Evolutionary conservation across 805 yeast species (phyloP), one percentile per base, ranked within the genome.

Genomic region (Wickerhamomyces hampshirensis): DNA sequence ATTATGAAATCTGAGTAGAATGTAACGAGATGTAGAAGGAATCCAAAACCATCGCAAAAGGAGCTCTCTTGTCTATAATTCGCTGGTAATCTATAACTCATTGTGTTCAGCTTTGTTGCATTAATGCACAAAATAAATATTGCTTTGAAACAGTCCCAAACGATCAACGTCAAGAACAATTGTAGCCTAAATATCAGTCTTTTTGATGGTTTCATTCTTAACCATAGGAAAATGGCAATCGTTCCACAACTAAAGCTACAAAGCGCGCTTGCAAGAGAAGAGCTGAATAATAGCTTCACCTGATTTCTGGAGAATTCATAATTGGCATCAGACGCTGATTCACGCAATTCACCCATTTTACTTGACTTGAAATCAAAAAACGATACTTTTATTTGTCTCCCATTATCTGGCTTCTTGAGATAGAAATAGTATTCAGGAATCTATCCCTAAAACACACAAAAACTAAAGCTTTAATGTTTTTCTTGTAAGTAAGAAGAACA

Each of bases 21-120:
- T 0, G 48, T 41, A 3, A 34, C 38, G 3, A 18, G 11, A 1
- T 44, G n/a, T 9, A 45, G 26, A 2, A 52, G 13, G 33, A 38
- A 50, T 4, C 55, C 55, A 31, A 45, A 34, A 3, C 37, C 47
- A 30, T 52, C 44, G 29, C 56, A 52, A 17, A 47, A 39, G 9
- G 17, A 11, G 13, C 12, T 39, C 11, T 21, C 11, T 7, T 21
- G 24, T 21, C 24, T 21, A 11, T 21, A 21, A n/a, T n/a, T n/a
- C n/a, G n/a, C n/a, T n/a, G n/a, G n/a, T n/a, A n/a, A n/a, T n/a
- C n/a, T n/a, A n/a, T n/a, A n/a, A n/a, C n/a, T n/a, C n/a, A n/a
- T n/a, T n/a, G n/a, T n/a, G n/a, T n/a, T n/a, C n/a, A n/a, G n/a
- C n/a, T n/a, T n/a, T n/a, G n/a, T n/a, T n/a, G n/a, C n/a, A n/a